Evolutionary conservation across 495 filamentous ascomycete genomes (phyloP).

Genomic region (Penicillium chermesinum): DNA sequence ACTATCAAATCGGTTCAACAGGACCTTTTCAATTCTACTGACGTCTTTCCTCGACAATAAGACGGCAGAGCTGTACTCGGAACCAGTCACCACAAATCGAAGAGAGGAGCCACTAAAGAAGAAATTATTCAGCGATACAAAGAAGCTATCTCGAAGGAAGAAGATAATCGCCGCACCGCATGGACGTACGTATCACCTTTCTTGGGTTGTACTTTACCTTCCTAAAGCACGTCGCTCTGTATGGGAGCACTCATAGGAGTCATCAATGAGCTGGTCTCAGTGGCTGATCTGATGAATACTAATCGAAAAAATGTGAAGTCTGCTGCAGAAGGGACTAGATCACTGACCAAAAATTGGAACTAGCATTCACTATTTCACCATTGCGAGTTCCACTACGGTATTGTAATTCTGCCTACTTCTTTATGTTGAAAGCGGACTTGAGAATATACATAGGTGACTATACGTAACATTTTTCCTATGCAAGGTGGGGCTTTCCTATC

Average conservation of each 20-base stretch:
- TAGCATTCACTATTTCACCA: no score
- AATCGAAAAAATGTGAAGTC: slow-evolving; percentile 11
- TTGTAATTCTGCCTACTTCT: no score
- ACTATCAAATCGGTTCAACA: slow-evolving; percentile 20
- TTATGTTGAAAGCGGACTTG: no score
- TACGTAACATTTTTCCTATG: background rate
- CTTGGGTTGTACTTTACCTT: background rate
- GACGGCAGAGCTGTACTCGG: slow-evolving; percentile 24
- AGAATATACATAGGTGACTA: background rate
- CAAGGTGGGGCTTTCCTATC: slow-evolving; percentile 19
- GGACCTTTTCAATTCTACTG: slow-evolving; percentile 22
- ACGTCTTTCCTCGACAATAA: slow-evolving; percentile 24
- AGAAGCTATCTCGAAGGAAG: slow-evolving; percentile 16
- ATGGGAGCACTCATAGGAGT: slow-evolving; percentile 21
- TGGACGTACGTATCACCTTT: slow-evolving; percentile 21
- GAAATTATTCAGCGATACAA: slow-evolving; percentile 21
- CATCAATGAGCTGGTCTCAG: slow-evolving; percentile 15
- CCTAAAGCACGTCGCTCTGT: background rate
- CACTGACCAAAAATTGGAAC: background rate
- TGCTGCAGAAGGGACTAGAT: background rate
- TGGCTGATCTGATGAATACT: slow-evolving; percentile 12
- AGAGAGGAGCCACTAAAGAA: slow-evolving; percentile 13
- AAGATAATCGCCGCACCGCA: slow-evolving; percentile 16
- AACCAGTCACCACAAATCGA: slow-evolving; percentile 13
- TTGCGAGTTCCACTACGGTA: no score